Evolutionary conservation across 176 grass and related monocot genomes (phyloP), one percentile per base, ranked within the genome.

Genomic region (Typha latifolia): DNA sequence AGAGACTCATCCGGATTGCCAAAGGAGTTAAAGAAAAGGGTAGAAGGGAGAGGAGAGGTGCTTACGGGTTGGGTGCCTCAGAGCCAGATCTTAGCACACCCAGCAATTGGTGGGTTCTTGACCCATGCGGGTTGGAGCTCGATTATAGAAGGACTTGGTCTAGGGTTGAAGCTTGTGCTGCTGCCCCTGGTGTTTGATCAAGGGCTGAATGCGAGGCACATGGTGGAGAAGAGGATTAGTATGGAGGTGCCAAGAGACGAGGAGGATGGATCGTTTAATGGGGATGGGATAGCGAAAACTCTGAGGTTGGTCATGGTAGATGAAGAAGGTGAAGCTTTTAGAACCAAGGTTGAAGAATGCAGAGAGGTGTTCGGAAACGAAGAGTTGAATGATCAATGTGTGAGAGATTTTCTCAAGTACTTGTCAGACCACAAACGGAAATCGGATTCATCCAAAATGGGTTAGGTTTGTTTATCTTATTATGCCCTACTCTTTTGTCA

Each of bases 101-200:
- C 16, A 15, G 83, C 80, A 0, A 69, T 91, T 2, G 80, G 87
- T 11, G 83, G 80, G 2, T 91, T 91, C 72, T 10, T 91, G 43
- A 86, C 80, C 6, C 88, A 91, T 49, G 66, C 72, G 49, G 88
- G 88, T 2, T 86, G 88, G 84, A 84, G 69, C 64, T 91, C 88
- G 6, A 49, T 81, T 0, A 0, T 70, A 16, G 84, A 91, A 53
- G 88, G 84, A 24, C 70, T 91, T 5, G 49, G 70, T 12, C 49
- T 66, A 4, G 85, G 85, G 18, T 72, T 80, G n/a, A 72, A 67
- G 71, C 37, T 86, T 6, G 64, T 83, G 48, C 15, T 89, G 48
- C 72, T 94, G 70, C 85, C 90, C 5, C 9, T 94, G 11, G 19
- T 89, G 19, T 82, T 81, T 49, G 90, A 86, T 27, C 90, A 94